Conservation (phyloP, 768 basidiomycete genomes). For the Naganishia antarctica region DNA sequence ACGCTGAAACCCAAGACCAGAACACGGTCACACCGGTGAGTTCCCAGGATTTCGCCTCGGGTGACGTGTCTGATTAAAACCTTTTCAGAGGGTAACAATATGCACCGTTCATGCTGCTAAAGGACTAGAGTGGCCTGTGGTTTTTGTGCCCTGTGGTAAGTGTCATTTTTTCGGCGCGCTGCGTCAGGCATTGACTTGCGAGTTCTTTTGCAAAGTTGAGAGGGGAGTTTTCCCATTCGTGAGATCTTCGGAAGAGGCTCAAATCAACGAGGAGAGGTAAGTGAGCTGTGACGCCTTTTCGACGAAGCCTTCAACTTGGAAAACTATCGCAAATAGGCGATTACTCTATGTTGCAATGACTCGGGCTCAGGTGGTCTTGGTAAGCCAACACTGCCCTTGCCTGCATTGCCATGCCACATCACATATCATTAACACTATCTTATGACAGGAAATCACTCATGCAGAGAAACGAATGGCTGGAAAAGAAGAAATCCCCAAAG, state of each 20-base stretch:
- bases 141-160: conserved; percentile 55
- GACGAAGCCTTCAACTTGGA: too few species aligned
- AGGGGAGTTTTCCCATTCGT: conserved; percentile 70
- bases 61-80: neutral
- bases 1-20: conserved; percentile 60
- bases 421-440: neutral
- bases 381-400: conserved; percentile 26
- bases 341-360: conserved; percentile 86
- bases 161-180: neutral
- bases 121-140: conserved; percentile 87
- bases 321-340: conserved; percentile 54
- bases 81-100: conserved; percentile 67
- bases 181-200: conserved; percentile 51
- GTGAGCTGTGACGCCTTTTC: conserved; percentile 17
- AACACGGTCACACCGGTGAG: conserved; percentile 54
- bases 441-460: conserved; percentile 38
- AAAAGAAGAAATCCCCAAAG: conserved; percentile 57
- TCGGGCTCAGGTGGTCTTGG: conserved; percentile 67
- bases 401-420: neutral
- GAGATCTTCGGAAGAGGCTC: conserved; percentile 57
- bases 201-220: conserved; percentile 56
- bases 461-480: conserved; percentile 46
- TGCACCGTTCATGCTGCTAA: conserved; percentile 86
- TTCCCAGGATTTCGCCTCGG: neutral
- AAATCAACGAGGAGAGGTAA: conserved; percentile 75